A percentile compares a stretch with the other conserved stretches of the same genome.
phyloP scores from a whole-genome alignment of 495 filamentous ascomycete species.

The Daldinia caldariorum region DNA sequence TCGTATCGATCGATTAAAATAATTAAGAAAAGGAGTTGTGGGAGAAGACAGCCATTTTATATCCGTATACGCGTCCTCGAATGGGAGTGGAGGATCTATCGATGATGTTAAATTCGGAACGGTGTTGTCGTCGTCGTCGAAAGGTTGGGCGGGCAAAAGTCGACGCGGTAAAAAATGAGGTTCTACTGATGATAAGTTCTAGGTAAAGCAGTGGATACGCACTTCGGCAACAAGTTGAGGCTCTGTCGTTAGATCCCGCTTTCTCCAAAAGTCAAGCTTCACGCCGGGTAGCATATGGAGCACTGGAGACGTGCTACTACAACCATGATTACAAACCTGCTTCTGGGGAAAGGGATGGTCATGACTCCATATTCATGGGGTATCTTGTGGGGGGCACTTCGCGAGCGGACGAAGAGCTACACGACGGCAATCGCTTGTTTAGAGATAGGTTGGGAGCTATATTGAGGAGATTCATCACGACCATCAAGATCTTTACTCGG shows the following conservation, averaged over 20 bases:
- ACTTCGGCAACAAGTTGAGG: slow-evolving; percentile 24
- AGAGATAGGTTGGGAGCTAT: slow-evolving; percentile 31
- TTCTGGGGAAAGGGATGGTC: slow-evolving; percentile 27
- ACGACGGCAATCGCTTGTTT: background rate
- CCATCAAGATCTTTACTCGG: slow-evolving; percentile 1
- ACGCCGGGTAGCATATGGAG: slow-evolving; percentile 30
- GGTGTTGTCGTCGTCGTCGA: slow-evolving; percentile 5
- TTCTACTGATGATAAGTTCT: slow-evolving; percentile 27
- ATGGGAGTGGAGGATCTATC: background rate
- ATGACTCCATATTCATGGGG: slow-evolving; percentile 34
- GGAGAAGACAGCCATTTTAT: background rate
- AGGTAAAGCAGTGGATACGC: slow-evolving; percentile 26
- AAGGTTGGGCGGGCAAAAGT: slow-evolving; percentile 1
- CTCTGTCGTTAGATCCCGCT: slow-evolving; percentile 40
- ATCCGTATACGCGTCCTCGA: slow-evolving; percentile 3
- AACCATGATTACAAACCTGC: slow-evolving; percentile 19
- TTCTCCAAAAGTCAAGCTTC: slow-evolving; percentile 37
- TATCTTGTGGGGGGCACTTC: slow-evolving; percentile 29
- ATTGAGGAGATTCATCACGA: slow-evolving; percentile 19
- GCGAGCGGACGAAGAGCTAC: slow-evolving; percentile 20
- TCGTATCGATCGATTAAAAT: background rate
- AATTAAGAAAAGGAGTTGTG: background rate
- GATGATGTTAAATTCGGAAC: background rate
- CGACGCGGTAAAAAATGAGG: slow-evolving; percentile 10
- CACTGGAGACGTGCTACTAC: slow-evolving; percentile 27